phyloP scores from a whole-genome alignment of 2,329 filamentous ascomycete genomes.

The Ciborinia camelliae region DNA sequence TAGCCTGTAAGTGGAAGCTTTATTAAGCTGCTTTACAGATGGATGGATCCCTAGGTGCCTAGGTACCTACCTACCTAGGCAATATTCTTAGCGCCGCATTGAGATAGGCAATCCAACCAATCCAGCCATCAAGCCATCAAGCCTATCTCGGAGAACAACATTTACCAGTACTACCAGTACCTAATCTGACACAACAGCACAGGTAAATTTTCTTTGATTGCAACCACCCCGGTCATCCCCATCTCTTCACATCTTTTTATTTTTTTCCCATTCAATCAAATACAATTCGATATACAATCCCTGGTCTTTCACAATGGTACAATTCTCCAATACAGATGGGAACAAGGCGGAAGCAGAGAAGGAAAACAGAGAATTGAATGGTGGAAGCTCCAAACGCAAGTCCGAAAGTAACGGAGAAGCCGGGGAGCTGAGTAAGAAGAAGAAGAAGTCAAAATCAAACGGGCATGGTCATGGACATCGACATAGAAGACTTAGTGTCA shows the following conservation, averaged over 20 bases:
- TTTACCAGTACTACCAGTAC: not conserved
- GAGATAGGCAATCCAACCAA: too few relatives aligned
- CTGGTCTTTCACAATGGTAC: conserved; percentile 25
- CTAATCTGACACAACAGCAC: not conserved
- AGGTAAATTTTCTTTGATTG: conserved; percentile 13
- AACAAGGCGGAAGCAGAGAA: conserved; percentile 17
- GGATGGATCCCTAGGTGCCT: too few relatives aligned
- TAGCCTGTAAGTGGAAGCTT: too few relatives aligned
- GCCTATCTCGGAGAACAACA: not conserved
- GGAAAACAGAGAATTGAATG: conserved; percentile 4
- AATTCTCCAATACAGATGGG: conserved; percentile 26
- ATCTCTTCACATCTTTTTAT: not conserved
- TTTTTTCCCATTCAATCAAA: not conserved
- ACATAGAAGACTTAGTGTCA: conserved; percentile 52
- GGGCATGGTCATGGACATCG: conserved; percentile 27
- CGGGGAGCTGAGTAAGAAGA: conserved; percentile 24
- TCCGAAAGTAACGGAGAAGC: conserved; percentile 1
- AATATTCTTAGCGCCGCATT: not conserved
- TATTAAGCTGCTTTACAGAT: too few relatives aligned
- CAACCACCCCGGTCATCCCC: not conserved
- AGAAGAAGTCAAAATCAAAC: conserved; percentile 27
- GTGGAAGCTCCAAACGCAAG: conserved; percentile 13
- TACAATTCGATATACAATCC: not conserved
- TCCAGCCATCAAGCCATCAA: not conserved
- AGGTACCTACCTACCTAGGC: too few relatives aligned